Conservation (phyloP, 192 early-diverging fungal species). For the Coemansia sp. region DNA sequence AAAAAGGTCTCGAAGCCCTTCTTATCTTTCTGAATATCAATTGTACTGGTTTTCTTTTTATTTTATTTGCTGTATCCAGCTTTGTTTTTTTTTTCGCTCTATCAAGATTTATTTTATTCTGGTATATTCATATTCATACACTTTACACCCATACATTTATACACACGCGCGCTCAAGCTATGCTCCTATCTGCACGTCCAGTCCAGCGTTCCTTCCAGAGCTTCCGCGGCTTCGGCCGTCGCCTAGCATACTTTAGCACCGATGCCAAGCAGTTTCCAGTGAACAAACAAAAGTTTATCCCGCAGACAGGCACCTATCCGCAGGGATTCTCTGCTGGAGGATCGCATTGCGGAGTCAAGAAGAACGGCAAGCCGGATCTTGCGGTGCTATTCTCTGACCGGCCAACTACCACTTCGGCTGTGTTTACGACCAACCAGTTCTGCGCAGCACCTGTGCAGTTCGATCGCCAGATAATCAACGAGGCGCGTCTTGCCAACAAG, state of each 20-base stretch:
- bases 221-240: background rate
- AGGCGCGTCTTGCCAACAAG: constrained; percentile 43
- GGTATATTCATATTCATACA: too few species aligned
- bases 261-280: constrained; percentile 41
- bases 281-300: constrained; percentile 64
- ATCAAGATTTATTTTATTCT: constrained; percentile 4
- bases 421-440: constrained; percentile 93
- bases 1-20: background rate
- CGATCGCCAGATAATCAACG: constrained; percentile 60
- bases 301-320: constrained; percentile 77
- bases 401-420: constrained; percentile 75
- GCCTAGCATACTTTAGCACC: constrained; percentile 24
- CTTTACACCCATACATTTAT: background rate
- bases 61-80: background rate
- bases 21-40: background rate
- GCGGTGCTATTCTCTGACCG: constrained; percentile 71
- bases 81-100: background rate
- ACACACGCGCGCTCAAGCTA: background rate
- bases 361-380: constrained; percentile 74
- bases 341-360: constrained; percentile 75
- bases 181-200: constrained; percentile 22
- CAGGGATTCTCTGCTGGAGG: constrained; percentile 79
- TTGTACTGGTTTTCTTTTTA: background rate
- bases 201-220: constrained; percentile 13
- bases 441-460: constrained; percentile 85